Evolutionary conservation across 2,329 filamentous ascomycete species (phyloP), one percentile per base, ranked within the genome.

Genomic region (Cordyceps cicadae): DNA sequence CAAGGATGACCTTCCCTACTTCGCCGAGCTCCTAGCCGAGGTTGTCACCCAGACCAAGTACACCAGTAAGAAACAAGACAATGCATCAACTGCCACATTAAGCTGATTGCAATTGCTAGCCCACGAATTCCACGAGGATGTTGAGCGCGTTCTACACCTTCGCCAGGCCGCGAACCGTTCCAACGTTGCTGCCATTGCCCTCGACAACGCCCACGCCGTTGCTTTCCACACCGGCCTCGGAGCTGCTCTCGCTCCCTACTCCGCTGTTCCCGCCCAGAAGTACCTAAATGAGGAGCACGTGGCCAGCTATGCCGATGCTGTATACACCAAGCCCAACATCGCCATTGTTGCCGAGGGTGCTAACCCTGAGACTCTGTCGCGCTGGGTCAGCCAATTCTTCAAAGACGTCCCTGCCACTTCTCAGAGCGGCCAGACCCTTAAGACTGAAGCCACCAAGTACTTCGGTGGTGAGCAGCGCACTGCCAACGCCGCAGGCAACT

Each of bases 331-430:
- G 82, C 79, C 87, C 70, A 97, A 96, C 77, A 88, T 99, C 68
- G 91, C 93, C 64, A 80, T 99, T 65, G 87, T 97, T 66, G 91
- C 90, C 70, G 95, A 96, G 70, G 94, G 94, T 66, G 88, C 92
- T 66, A 86, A 87, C 67, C 81, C 90, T 67, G 79, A 81, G 62
- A 86, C 89, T 64, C 80, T 97, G 66, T 83, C 84, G 70, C 95
- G 94, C 79, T 97, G 93, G 92, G 87, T 95, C 65, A 85, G 87
- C 71, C 86, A 96, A 73, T 97, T 97, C 84, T 97, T 99, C 82
- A 85, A 86, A 74, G 81, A 82, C 63, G 80, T 89, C 54, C 82
- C 87, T 62, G 74, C 79, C 67, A 75, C 80, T 65, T 72, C 82
- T 64, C 74, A 76, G 67, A 76, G 78, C 70, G 77, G 80, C 69